phyloP scores from a whole-genome alignment of 805 yeast genomes.

The Barnettozyma vustinii region DNA sequence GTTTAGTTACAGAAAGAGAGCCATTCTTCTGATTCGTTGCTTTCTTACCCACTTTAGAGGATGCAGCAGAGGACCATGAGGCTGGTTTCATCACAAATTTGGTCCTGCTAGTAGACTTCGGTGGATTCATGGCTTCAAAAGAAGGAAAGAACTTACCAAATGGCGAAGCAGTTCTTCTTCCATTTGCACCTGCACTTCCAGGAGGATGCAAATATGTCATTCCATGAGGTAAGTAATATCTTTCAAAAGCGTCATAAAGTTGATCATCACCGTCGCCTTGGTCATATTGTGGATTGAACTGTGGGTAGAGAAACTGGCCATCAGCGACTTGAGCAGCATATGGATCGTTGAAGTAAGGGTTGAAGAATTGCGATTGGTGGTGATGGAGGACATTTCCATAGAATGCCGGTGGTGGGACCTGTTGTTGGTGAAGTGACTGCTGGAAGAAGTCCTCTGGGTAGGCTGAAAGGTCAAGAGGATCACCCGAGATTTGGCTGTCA shows the following conservation, averaged over 20 bases:
- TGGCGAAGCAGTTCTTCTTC: conserved; percentile 15
- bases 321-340: conserved; percentile 3
- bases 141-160: conserved; percentile 23
- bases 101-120: conserved; percentile 13
- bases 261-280: conserved; percentile 13
- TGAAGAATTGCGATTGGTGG: not conserved
- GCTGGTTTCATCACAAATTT: conserved; percentile 4
- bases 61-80: not conserved
- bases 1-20: not conserved
- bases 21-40: not conserved
- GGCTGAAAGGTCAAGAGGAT: conserved; percentile 3
- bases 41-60: not conserved
- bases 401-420: conserved; percentile 4
- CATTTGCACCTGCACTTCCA: not conserved
- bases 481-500: conserved; percentile 17
- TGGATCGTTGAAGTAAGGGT: conserved; percentile 3
- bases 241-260: conserved; percentile 10
- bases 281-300: not conserved
- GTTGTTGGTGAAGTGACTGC: conserved; percentile 1
- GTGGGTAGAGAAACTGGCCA: conserved; percentile 3
- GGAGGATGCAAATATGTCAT: conserved; percentile 1
- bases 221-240: not conserved
- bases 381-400: conserved; percentile 4
- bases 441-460: conserved; percentile 7
- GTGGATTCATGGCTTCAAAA: conserved; percentile 26